A percentile compares a stretch with the other conserved stretches of the same genome.
These are phyloP conservation scores for Taphrina flavorubra DNA, from an alignment of 1,139 yeast genomes.

Conservation along the genomic window DNA sequence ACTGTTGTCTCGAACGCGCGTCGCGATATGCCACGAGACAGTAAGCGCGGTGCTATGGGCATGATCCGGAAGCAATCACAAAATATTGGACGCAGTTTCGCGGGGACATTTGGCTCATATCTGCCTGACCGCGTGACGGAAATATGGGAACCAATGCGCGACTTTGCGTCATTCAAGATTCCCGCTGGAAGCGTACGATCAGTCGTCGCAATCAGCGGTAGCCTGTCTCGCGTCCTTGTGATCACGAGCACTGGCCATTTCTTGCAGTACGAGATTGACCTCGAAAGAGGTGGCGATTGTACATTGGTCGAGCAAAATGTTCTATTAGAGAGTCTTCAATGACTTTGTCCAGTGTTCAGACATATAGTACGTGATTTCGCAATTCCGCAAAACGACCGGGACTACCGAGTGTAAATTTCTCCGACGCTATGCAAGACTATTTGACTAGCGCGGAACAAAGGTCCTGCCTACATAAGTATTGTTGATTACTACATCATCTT, in stretches of 20 bases:
- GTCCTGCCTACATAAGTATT: not conserved
- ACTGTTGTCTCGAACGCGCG: conserved; percentile 37
- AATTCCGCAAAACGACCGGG: too few species aligned
- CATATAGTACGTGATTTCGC: too few species aligned
- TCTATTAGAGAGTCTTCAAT: conserved; percentile 28
- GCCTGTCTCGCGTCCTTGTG: conserved; percentile 70
- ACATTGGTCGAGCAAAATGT: conserved; percentile 70
- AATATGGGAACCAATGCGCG: conserved; percentile 82
- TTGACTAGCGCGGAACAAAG: not conserved
- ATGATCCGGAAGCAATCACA: conserved; percentile 60
- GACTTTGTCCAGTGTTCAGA: not conserved
- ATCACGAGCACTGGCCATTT: conserved; percentile 87
- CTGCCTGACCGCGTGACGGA: conserved; percentile 84
- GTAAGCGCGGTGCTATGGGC: conserved; percentile 33
- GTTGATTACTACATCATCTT: conserved; percentile 5
- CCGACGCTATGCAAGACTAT: not conserved
- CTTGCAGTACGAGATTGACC: conserved; percentile 83
- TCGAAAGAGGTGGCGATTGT: conserved; percentile 94
- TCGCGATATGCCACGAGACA: conserved; percentile 9
- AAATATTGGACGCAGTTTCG: conserved; percentile 73
- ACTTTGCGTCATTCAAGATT: conserved; percentile 88
- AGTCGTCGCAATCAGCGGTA: conserved; percentile 53
- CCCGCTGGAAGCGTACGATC: conserved; percentile 58
- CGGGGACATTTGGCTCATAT: conserved; percentile 85
- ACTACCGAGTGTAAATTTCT: too few species aligned